Conservation (phyloP, 371 early-diverging fungal genomes). For the Mucor plumbeus region DNA sequence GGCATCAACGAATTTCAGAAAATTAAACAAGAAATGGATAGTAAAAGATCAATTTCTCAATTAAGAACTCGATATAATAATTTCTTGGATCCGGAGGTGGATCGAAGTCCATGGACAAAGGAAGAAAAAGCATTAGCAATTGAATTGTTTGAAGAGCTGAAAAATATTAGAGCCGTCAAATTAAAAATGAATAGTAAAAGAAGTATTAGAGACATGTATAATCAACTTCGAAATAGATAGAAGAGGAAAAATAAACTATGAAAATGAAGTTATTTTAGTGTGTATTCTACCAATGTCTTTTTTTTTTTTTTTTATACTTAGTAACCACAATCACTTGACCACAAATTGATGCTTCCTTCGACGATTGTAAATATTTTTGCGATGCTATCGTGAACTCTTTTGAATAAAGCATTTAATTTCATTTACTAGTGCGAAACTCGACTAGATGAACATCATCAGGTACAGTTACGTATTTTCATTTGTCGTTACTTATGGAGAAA, state of each 20-base stretch:
- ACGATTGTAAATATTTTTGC: no score
- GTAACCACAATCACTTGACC: no score
- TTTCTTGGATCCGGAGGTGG: conserved; percentile 34
- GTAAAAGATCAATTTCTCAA: conserved; percentile 16
- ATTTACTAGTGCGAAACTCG: no score
- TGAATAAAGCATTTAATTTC: no score
- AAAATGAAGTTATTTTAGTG: no score
- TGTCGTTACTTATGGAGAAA: no score
- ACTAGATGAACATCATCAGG: no score
- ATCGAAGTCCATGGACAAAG: conserved; percentile 45
- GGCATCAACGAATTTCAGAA: conserved; percentile 21
- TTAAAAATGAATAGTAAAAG: conserved; percentile 21
- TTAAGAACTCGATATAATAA: conserved; percentile 34
- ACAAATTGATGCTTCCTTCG: no score
- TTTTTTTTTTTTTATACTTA: no score
- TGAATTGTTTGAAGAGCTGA: conserved; percentile 11
- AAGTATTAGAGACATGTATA: conserved; percentile 23
- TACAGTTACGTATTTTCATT: no score
- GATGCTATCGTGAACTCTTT: no score
- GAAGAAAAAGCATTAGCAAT: conserved; percentile 29
- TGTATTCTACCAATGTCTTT: no score
- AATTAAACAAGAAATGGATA: conserved; percentile 25
- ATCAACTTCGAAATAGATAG: conserved; percentile 15
- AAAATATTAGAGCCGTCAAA: conserved; percentile 15
- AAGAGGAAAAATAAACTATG: background rate